phyloP scores from a whole-genome alignment of 1,284 basidiomycete genomes.

The Xerocomus minutiporus region DNA sequence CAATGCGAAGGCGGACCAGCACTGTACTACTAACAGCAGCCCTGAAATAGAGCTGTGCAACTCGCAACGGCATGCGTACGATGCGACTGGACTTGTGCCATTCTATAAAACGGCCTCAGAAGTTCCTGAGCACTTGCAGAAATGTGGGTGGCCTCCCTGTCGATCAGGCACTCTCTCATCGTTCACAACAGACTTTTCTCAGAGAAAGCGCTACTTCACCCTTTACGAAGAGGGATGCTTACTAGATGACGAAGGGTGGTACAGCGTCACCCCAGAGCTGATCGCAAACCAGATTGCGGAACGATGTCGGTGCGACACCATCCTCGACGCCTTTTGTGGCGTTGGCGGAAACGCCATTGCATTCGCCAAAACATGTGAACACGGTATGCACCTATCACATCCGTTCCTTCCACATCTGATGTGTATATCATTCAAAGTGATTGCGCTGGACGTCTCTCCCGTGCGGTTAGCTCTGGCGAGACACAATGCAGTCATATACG shows the following conservation, averaged over 20 bases:
- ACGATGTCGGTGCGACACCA: slow-evolving; percentile 77
- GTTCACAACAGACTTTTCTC: slow-evolving; percentile 67
- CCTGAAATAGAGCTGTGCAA: background rate
- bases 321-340: slow-evolving; percentile 94
- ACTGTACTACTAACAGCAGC: background rate
- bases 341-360: slow-evolving; percentile 98
- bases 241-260: slow-evolving; percentile 92
- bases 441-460: slow-evolving; percentile 87
- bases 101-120: slow-evolving; percentile 59
- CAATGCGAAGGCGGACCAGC: background rate
- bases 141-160: slow-evolving; percentile 56
- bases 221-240: slow-evolving; percentile 75
- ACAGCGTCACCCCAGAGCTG: slow-evolving; percentile 90
- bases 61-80: slow-evolving; percentile 35
- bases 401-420: slow-evolving; percentile 4
- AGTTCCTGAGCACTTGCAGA: slow-evolving; percentile 72
- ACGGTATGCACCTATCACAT: slow-evolving; percentile 48
- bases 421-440: slow-evolving; percentile 49
- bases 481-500: slow-evolving; percentile 91
- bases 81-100: slow-evolving; percentile 68
- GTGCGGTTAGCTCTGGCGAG: slow-evolving; percentile 80
- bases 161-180: background rate
- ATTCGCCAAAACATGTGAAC: slow-evolving; percentile 91
- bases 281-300: slow-evolving; percentile 92
- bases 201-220: slow-evolving; percentile 78